Conservation (phyloP, 345 rosid species). For the Streptanthus diversifolius region DNA sequence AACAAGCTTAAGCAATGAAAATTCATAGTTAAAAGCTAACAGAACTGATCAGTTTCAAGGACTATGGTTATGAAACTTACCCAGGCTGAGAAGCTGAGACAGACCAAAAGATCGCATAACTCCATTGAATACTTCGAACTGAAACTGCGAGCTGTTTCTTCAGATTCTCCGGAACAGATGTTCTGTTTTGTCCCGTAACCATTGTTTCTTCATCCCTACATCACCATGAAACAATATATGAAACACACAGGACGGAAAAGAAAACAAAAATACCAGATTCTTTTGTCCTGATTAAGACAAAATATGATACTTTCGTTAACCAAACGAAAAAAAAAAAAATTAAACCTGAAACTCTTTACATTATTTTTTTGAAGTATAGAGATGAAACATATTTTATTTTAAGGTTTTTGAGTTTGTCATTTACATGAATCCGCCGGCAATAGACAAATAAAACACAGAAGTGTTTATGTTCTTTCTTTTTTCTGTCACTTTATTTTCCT, state of each 20-base stretch:
- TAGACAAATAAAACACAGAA: conserved; percentile 7
- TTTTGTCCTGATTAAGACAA: conserved; percentile 8
- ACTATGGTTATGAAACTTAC: conserved; percentile 39
- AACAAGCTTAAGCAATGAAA: not conserved
- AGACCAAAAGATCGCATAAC: conserved; percentile 96
- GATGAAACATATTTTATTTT: not conserved
- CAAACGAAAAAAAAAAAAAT: not conserved
- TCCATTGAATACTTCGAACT: conserved; percentile 84
- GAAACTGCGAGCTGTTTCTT: conserved; percentile 80
- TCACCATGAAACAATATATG: conserved; percentile 13
- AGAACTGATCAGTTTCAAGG: not conserved
- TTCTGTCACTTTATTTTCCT: not conserved
- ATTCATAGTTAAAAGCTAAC: not conserved
- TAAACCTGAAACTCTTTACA: not conserved
- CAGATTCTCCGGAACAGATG: conserved; percentile 45
- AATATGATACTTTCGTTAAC: not conserved
- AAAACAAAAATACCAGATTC: not conserved
- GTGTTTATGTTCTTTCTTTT: not conserved
- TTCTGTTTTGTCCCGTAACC: conserved; percentile 16
- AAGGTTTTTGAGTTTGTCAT: conserved; percentile 16
- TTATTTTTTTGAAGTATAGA: not conserved
- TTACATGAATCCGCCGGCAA: conserved; percentile 19
- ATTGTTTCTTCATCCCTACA: conserved; percentile 33
- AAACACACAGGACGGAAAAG: not conserved
- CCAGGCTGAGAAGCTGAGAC: conserved; percentile 62